Base-by-base conservation (phyloP, 2,329 filamentous ascomycete genomes). In the Emericellopsis cladophorae region DNA sequence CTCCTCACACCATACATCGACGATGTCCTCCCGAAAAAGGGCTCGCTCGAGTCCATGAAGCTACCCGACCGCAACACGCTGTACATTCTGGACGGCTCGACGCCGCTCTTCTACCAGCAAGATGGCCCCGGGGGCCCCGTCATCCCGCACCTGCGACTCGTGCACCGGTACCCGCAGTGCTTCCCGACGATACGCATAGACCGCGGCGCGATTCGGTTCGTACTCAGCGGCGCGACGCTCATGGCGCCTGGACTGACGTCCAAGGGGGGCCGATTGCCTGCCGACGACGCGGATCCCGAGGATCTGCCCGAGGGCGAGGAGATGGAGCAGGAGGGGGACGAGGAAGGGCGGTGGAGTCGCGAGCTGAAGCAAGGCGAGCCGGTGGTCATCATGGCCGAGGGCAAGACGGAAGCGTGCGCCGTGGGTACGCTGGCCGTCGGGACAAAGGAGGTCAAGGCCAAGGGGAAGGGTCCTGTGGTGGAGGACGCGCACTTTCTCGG, bases 201-300 rank as follows among this genome's bases (percentile, higher is more conserved):
- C 62, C 79, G 92, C 39, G 92, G 92, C 46, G 92, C 92, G 5
- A 96, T 98, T 55, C 85, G 92, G 45, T 98, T 98, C 65, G 90
- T 98, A 22, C 76, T 98, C 2, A 85, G 80, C 1, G 92, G 92
- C 36, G 92, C 92, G 1, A 87, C 90, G 12, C 79, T 98, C 47
- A 98, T 98, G 92, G 90, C 88, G 2, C 92, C 92, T 0, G 92
- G 92, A 0, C 62, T 98, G 51, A 98, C 92, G 23, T 87, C 79
- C 16, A 64, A 79, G 0, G 92, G 92, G 0, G 92, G 92, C 0
- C 62, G 84, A 37, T 62, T 98, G 53, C 92, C 92, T 0, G 65
- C 75, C 2, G 61, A 65, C 4, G 60, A 60, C 7, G 57, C 48
- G 41, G 53, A 45, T 2, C 26, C 26, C 9, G 54, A 48, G 53